Base-by-base conservation (phyloP, 2,329 filamentous ascomycete genomes). In the Xylariaceae sp. region DNA sequence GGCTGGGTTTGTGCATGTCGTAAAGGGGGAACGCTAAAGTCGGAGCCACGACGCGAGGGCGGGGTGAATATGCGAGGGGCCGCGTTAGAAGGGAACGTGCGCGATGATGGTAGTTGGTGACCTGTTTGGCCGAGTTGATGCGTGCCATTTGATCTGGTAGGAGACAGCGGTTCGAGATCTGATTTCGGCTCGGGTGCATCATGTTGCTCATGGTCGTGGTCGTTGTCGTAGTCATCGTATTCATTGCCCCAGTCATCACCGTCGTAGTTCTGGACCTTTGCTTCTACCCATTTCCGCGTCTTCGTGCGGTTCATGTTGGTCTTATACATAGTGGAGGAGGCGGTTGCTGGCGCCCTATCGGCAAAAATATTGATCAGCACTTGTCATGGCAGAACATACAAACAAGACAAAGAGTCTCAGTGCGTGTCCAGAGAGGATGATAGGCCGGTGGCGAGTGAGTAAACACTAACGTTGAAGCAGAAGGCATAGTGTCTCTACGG, bases 271-370 rank as follows among this genome's bases (percentile, higher is more conserved):
- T 89, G 87, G 60, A 85, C 81, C 74, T 92, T 93, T 42, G 93
- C 93, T 69, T 96, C 88, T 44, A 93, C 88, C 93, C 93, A 97
- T 82, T 96, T 96, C 75, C 88, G 89, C 57, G 92, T 97, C 77
- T 96, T 96, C 58, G 86, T 83, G 62, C 93, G 87, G 75, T 90
- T 93, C 53, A 97, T 87, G 73, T 96, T 95, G 55, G 91, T 85
- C 72, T 89, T 88, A 76, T 92, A 96, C 11, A 42, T 9, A 30
- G 74, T 55, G 44, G 56, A 61, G 10, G 58, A 53, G 39, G 48
- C 34, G 5, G 52, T 34, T n/a, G 54, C 50, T 13, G 55, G 7
- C 10, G 52, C 30, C 37, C 61, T 63, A 35, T 35, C 18, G 1
- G 53, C 3, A 42, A 15, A 35, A 53, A 34, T 18, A 15, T 23